phyloP scores from a whole-genome alignment of 768 basidiomycete genomes.

The Thelephora aurantiotincta region DNA sequence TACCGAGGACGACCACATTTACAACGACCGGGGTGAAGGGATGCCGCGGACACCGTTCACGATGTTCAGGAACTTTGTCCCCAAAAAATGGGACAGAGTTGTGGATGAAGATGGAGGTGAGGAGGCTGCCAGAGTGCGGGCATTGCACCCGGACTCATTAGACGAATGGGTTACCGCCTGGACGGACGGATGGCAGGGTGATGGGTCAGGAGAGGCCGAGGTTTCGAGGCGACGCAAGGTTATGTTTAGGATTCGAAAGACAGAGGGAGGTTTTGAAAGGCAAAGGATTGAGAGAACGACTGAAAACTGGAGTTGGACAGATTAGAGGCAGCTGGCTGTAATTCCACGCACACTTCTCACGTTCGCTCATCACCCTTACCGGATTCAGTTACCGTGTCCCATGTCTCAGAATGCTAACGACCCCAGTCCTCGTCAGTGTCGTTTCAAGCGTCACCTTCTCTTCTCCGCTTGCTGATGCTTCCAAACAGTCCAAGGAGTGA shows the following conservation, averaged over 20 bases:
- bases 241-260: slow-evolving; percentile 44
- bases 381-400: slow-evolving; percentile 2
- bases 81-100: slow-evolving; percentile 48
- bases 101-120: slow-evolving; percentile 27
- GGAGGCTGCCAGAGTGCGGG: slow-evolving; percentile 24
- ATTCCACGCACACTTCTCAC: neutral
- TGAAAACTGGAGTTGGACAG: slow-evolving; percentile 53
- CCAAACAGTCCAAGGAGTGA: no score
- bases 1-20: slow-evolving; percentile 36
- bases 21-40: slow-evolving; percentile 11
- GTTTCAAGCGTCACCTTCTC: no score
- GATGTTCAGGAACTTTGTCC: slow-evolving; percentile 53
- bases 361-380: slow-evolving; percentile 18
- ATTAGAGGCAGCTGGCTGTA: no score
- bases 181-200: slow-evolving; percentile 19
- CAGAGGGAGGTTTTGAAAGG: slow-evolving; percentile 43
- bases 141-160: slow-evolving; percentile 21
- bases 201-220: slow-evolving; percentile 9
- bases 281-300: slow-evolving; percentile 56
- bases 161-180: slow-evolving; percentile 22
- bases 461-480: no score
- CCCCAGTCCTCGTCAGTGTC: no score
- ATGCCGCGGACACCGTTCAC: slow-evolving; percentile 15
- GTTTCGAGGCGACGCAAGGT: slow-evolving; percentile 34
- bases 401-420: no score